Conservation (phyloP, 768 basidiomycete genomes). For the Phanerodontia chrysosporium region DNA sequence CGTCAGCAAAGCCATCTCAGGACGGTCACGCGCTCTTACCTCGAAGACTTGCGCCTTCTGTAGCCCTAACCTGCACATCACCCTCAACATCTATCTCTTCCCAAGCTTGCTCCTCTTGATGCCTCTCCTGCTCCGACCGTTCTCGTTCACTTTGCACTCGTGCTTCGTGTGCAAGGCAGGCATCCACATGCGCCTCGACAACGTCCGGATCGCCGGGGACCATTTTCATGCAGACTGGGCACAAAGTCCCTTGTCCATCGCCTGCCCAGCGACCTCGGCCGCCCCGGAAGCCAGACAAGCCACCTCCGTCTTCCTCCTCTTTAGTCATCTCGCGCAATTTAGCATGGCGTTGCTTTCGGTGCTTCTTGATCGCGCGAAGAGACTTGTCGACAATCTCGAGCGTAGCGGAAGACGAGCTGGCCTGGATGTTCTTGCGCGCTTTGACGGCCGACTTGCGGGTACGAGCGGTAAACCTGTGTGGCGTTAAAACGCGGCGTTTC, state of each 20-base stretch:
- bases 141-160: constrained; percentile 40
- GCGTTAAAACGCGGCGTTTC: constrained; percentile 17
- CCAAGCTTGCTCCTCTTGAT: constrained; percentile 25
- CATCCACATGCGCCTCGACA: constrained; percentile 76
- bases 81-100: constrained; percentile 40
- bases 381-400: constrained; percentile 41
- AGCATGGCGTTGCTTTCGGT: constrained; percentile 63
- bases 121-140: constrained; percentile 27
- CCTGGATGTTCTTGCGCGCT: constrained; percentile 35
- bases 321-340: constrained; percentile 63
- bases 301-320: constrained; percentile 43
- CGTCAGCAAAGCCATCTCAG: constrained; percentile 1
- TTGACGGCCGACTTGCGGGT: constrained; percentile 43
- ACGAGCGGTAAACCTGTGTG: constrained; percentile 21
- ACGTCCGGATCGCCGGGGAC: constrained; percentile 69
- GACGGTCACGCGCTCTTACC: constrained; percentile 3
- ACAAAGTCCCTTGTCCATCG: constrained; percentile 44
- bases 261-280: constrained; percentile 18
- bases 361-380: constrained; percentile 60
- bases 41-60: constrained; percentile 27
- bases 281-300: constrained; percentile 16
- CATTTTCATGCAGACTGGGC: constrained; percentile 61
- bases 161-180: constrained; percentile 62
- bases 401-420: constrained; percentile 18
- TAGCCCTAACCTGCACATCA: constrained; percentile 37